Evolutionary conservation across 306 rosid species (phyloP), one percentile per base, ranked within the genome.

Genomic region (Lagenaria siceraria): DNA sequence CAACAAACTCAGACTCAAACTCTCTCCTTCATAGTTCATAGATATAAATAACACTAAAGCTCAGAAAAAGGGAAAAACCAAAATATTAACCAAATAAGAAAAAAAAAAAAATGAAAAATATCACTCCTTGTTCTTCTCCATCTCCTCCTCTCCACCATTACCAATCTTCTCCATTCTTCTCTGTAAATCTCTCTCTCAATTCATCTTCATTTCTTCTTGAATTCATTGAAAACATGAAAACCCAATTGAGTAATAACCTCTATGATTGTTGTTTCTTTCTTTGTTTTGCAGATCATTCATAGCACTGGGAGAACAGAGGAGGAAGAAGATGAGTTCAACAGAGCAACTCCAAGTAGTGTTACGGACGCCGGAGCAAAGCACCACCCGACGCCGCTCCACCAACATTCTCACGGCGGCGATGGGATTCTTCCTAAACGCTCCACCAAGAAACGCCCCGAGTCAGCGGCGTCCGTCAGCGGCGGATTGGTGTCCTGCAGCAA

Each of bases 401-500:
- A 24, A n/a, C n/a, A n/a, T n/a, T n/a, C n/a, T 18, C 46, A 66
- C 0, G 78, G 72, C 3, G 61, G 81, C 42, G 80, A 77, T 55
- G 81, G 61, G 17, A 6, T 66, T 66, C 55, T 68, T 68, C 36
- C 56, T 11, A 81, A 76, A 76, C 79, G 81, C 61, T 69, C 65
- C 27, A 42, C 66, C 75, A 83, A 85, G 87, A 90, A 86, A 36
- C 83, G 87, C 25, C 86, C 88, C 0, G 93, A 87, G 21, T 77
- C 92, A 48, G 4, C 92, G 4, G 89, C 64, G 9, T 62, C 75
- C 0, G 62, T 76, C 1, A 25, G 43, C 53, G 74, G 71, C 13
- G 83, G 65, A 5, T 86, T 97, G 14, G 89, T 95, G 10, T 81
- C 85, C 7, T 95, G 97, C 87, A 89, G 87, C 87, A 92, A 92